A percentile compares a stretch with the other conserved stretches of the same genome.
Evolutionary conservation across 768 basidiomycete species (phyloP).

Genomic region (Pisolithus albus): DNA sequence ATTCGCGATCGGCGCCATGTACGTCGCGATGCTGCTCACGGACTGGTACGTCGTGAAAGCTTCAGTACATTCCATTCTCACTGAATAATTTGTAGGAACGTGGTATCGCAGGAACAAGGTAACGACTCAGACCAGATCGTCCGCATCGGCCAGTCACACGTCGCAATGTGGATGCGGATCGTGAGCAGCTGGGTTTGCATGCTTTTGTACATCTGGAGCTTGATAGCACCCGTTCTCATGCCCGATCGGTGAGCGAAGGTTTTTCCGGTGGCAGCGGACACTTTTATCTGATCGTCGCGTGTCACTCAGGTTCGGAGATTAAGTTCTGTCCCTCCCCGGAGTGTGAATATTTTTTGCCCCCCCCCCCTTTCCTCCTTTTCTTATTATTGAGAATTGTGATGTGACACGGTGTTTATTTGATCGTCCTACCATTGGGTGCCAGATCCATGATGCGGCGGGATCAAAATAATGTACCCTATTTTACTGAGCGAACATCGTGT

Average conservation of each 20-base stretch:
- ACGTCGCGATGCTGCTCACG: conserved; percentile 92
- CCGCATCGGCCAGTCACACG: conserved; percentile 91
- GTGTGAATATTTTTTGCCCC: too few species aligned
- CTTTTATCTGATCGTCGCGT: not conserved
- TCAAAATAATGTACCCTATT: too few species aligned
- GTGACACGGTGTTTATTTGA: too few species aligned
- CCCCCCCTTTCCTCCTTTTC: too few species aligned
- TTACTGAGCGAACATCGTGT: too few species aligned
- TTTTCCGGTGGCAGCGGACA: not conserved
- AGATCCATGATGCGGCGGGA: too few species aligned
- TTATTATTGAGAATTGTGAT: too few species aligned
- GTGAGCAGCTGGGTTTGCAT: conserved; percentile 96
- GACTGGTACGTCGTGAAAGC: conserved; percentile 73
- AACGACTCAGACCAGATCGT: conserved; percentile 60
- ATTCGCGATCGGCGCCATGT: conserved; percentile 94
- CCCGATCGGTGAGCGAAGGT: conserved; percentile 67
- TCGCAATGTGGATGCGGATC: conserved; percentile 99
- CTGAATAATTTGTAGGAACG: conserved; percentile 46
- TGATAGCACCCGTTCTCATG: conserved; percentile 83
- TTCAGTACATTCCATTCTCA: conserved; percentile 2
- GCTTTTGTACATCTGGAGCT: conserved; percentile 77
- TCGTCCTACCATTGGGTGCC: too few species aligned
- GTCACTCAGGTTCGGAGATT: conserved; percentile 19
- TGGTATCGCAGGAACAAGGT: conserved; percentile 53
- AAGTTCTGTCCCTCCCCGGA: not conserved